phyloP scores from a whole-genome alignment of 257 asterid genomes.

The Nicotiana tomentosiformis region DNA sequence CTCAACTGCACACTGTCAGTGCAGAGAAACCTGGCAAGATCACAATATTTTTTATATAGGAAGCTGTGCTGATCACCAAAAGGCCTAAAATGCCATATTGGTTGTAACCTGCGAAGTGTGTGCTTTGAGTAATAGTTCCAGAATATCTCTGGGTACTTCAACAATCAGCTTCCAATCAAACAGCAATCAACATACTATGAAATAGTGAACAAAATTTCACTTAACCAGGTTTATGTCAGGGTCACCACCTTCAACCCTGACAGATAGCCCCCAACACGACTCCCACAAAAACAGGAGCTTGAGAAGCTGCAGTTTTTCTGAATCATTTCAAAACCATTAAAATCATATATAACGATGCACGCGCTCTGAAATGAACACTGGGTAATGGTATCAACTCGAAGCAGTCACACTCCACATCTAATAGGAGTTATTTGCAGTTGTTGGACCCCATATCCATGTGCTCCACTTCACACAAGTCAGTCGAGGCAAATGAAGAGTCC shows the following conservation, averaged over 20 bases:
- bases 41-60: constrained; percentile 50
- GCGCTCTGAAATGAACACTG: neutral
- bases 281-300: neutral
- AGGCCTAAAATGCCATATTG: constrained; percentile 40
- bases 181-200: neutral
- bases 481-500: neutral
- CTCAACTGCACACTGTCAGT: constrained; percentile 99
- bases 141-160: neutral
- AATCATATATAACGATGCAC: neutral
- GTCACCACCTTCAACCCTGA: neutral
- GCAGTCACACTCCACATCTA: neutral
- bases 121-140: neutral
- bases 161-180: constrained; percentile 52
- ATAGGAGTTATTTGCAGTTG: neutral
- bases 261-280: neutral
- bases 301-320: neutral
- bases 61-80: constrained; percentile 52
- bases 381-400: neutral
- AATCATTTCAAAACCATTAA: neutral
- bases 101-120: constrained; percentile 31
- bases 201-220: neutral
- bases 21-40: constrained; percentile 99
- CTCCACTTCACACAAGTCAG: neutral
- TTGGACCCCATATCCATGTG: neutral
- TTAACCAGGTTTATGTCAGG: neutral